Evolutionary conservation across 2,329 filamentous ascomycete species (phyloP).

Genomic region (Penicillium oxalicum): DNA sequence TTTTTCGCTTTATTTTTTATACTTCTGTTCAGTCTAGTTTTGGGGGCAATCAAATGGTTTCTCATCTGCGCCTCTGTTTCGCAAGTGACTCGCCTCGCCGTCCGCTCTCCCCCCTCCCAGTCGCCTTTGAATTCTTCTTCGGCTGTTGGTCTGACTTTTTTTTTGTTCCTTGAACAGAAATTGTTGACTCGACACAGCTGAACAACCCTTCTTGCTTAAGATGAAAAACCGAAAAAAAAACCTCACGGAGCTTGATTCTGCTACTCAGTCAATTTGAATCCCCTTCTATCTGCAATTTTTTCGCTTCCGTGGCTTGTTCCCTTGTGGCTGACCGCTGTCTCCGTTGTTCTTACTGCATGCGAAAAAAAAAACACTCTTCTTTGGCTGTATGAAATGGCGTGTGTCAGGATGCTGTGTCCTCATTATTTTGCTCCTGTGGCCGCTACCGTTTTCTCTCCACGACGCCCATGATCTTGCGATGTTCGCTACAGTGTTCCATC

Average conservation of each 20-base stretch:
- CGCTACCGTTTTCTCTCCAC: slow-evolving; percentile 5
- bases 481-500: slow-evolving; percentile 6
- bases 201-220: too few relatives aligned
- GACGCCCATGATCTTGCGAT: slow-evolving; percentile 1
- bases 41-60: slow-evolving; percentile 35
- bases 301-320: too few relatives aligned
- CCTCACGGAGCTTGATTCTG: too few relatives aligned
- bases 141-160: too few relatives aligned
- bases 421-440: slow-evolving; percentile 24
- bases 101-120: neutral
- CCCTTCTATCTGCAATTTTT: too few relatives aligned
- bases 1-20: slow-evolving; percentile 4
- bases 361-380: slow-evolving; percentile 24
- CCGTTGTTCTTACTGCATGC: slow-evolving; percentile 22
- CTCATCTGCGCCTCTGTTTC: slow-evolving; percentile 17
- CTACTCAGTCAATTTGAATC: too few relatives aligned
- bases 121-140: too few relatives aligned
- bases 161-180: too few relatives aligned
- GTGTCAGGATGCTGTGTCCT: slow-evolving; percentile 12
- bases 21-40: slow-evolving; percentile 10
- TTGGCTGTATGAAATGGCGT: slow-evolving; percentile 18
- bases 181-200: too few relatives aligned
- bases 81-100: neutral
- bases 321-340: too few relatives aligned
- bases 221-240: too few relatives aligned